phyloP scores from a whole-genome alignment of 2,329 filamentous ascomycete species.

The Trichoderma sp. region DNA sequence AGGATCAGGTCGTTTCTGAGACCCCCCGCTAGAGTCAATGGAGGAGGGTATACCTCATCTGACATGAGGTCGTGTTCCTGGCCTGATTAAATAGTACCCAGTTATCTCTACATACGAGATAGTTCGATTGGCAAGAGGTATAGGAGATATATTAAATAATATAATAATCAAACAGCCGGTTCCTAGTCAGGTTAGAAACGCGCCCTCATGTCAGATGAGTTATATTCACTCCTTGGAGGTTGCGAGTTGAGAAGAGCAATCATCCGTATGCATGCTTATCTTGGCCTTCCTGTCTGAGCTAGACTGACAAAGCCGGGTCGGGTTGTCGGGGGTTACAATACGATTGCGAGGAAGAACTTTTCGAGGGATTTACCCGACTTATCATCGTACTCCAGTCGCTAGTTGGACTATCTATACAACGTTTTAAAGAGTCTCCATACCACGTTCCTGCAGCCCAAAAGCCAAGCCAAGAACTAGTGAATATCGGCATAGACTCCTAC shows the following conservation, averaged over 20 bases:
- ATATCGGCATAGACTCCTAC: background rate
- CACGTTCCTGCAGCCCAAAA: background rate
- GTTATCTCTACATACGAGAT: too few relatives aligned
- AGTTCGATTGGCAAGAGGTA: too few relatives aligned
- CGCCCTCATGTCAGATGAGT: too few relatives aligned
- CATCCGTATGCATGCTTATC: conserved; percentile 3
- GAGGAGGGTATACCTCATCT: too few relatives aligned
- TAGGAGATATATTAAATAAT: too few relatives aligned
- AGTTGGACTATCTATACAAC: background rate
- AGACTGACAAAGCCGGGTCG: background rate
- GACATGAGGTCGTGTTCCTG: too few relatives aligned
- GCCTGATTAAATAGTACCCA: too few relatives aligned
- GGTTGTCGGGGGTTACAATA: background rate
- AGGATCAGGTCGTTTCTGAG: too few relatives aligned
- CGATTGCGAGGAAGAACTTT: background rate
- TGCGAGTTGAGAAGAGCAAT: background rate
- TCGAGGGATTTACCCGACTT: background rate
- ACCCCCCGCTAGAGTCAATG: too few relatives aligned
- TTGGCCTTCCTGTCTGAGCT: conserved; percentile 16
- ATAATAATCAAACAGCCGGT: too few relatives aligned
- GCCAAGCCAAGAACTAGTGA: background rate
- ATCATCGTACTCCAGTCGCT: background rate
- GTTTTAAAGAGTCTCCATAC: background rate
- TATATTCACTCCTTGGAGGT: too few relatives aligned
- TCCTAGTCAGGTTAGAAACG: too few relatives aligned